These are phyloP conservation scores for Erysimum cheiri DNA, from an alignment of 441 rosid genomes.

Conservation along the genomic window DNA sequence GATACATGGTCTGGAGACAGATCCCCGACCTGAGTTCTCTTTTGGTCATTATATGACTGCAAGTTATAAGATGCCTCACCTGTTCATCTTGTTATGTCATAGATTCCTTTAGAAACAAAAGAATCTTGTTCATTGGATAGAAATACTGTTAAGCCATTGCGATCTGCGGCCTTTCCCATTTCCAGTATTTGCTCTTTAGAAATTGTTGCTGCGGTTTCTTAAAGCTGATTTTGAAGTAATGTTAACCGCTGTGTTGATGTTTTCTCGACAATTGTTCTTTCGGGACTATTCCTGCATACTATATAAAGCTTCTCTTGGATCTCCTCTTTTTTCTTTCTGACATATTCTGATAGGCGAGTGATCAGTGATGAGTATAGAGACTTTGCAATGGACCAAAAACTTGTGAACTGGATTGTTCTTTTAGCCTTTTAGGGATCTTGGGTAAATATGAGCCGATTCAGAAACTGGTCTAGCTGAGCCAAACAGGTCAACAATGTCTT, in stretches of 20 bases:
- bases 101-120: conserved; percentile 25
- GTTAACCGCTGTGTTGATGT: conserved; percentile 5
- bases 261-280: background rate
- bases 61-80: conserved; percentile 22
- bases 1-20: conserved; percentile 17
- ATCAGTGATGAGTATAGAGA: conserved; percentile 3
- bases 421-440: background rate
- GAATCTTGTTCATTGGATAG: conserved; percentile 30
- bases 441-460: background rate
- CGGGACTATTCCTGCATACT: background rate
- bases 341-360: background rate
- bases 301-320: conserved; percentile 7
- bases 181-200: conserved; percentile 15
- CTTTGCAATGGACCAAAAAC: background rate
- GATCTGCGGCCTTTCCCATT: conserved; percentile 14
- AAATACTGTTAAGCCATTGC: conserved; percentile 24
- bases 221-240: conserved; percentile 14
- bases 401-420: background rate
- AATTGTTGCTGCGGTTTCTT: conserved; percentile 14
- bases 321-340: background rate
- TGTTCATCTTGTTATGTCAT: conserved; percentile 12
- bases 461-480: background rate
- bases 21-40: background rate
- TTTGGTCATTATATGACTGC: conserved; percentile 15
- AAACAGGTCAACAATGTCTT: background rate